phyloP scores from a whole-genome alignment of 352 stramenopile genomes.

The Phytophthora uliginosa region DNA sequence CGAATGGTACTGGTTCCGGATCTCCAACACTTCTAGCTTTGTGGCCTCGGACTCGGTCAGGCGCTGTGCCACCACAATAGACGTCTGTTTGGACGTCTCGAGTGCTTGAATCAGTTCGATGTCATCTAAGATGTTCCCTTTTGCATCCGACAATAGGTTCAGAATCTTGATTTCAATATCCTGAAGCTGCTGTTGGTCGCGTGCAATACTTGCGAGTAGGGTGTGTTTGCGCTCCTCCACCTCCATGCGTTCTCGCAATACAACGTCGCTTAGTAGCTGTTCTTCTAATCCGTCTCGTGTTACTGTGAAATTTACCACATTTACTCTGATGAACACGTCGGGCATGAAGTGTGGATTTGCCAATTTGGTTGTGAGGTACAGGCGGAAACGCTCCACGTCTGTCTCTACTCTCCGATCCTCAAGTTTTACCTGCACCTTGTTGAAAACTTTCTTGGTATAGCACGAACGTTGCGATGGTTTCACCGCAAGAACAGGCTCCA shows the following conservation, averaged over 20 bases:
- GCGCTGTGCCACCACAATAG: conserved; percentile 59
- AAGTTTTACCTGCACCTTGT: conserved; percentile 60
- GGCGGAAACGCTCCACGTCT: conserved; percentile 79
- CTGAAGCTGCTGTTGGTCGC: conserved; percentile 91
- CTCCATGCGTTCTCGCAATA: conserved; percentile 87
- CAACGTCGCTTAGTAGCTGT: conserved; percentile 91
- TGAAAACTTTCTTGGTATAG: conserved; percentile 7
- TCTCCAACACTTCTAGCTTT: conserved; percentile 68
- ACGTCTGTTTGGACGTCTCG: conserved; percentile 75
- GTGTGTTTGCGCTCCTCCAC: conserved; percentile 89
- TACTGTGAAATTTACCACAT: conserved; percentile 95
- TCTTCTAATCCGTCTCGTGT: conserved; percentile 92
- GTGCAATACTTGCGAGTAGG: conserved; percentile 90
- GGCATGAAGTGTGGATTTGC: conserved; percentile 92
- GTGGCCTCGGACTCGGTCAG: conserved; percentile 70
- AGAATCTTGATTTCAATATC: conserved; percentile 95
- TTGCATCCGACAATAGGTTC: conserved; percentile 83
- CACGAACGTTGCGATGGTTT: conserved; percentile 3
- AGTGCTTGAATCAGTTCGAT: conserved; percentile 81
- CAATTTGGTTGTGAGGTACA: conserved; percentile 95
- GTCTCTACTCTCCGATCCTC: conserved; percentile 78
- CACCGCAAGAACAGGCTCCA: conserved; percentile 67
- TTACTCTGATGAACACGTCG: conserved; percentile 94
- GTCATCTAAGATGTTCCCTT: conserved; percentile 94
- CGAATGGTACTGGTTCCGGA: conserved; percentile 67